Conservation (phyloP, 306 rosid genomes). For the Chamaecrista fasciculata region DNA sequence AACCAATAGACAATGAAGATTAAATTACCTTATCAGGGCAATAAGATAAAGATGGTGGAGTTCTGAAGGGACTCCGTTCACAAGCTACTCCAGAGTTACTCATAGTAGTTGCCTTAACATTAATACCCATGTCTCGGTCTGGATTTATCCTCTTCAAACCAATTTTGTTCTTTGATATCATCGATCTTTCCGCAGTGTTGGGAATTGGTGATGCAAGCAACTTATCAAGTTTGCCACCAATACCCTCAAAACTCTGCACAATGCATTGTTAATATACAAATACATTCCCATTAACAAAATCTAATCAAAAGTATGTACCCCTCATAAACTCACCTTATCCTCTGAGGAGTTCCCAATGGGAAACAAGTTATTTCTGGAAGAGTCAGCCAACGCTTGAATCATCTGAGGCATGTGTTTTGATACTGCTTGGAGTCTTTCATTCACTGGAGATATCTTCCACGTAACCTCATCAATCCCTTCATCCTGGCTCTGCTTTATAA, state of each 20-base stretch:
- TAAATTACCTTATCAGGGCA: conserved; percentile 64
- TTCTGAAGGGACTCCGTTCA: conserved; percentile 77
- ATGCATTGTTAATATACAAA: conserved; percentile 31
- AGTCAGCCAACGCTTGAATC: conserved; percentile 68
- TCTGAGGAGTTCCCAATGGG: conserved; percentile 48
- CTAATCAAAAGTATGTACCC: conserved; percentile 6
- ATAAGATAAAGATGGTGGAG: conserved; percentile 79
- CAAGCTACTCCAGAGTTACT: conserved; percentile 31
- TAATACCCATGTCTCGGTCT: conserved; percentile 35
- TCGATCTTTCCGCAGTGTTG: conserved; percentile 46
- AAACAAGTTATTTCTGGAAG: conserved; percentile 61
- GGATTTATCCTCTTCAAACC: conserved; percentile 54
- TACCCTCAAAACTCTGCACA: conserved; percentile 47
- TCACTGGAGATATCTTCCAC: conserved; percentile 92
- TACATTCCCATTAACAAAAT: neutral
- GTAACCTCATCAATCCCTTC: conserved; percentile 79
- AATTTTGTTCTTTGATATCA: conserved; percentile 39
- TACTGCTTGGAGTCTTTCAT: conserved; percentile 79
- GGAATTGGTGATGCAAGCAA: conserved; percentile 39
- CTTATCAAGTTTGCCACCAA: conserved; percentile 50
- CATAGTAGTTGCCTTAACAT: conserved; percentile 28
- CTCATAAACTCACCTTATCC: conserved; percentile 48
- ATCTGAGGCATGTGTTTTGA: conserved; percentile 68
- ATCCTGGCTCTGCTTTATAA: conserved; percentile 91
- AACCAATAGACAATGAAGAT: conserved; percentile 23